Evolutionary conservation across 495 filamentous ascomycete genomes (phyloP).

Genomic region (Massariosphaeria phaeospora): DNA sequence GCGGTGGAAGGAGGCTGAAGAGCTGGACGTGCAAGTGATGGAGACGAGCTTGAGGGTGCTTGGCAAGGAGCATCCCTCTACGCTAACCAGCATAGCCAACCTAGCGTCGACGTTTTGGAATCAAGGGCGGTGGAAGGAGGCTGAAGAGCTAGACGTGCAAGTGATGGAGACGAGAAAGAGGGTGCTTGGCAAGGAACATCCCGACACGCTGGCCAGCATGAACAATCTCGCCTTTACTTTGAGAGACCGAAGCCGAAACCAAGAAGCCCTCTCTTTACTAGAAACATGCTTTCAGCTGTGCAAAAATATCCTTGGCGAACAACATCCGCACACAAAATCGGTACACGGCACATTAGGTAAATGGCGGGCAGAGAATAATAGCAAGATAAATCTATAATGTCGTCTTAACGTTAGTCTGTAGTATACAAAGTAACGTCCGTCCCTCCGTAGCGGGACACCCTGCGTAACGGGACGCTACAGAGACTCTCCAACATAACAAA

Average conservation of each 20-base stretch:
- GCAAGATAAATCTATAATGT: neutral
- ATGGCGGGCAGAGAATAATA: neutral
- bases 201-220: constrained; percentile 10
- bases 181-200: constrained; percentile 16
- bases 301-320: constrained; percentile 4
- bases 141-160: neutral
- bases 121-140: neutral
- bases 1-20: too few relatives aligned
- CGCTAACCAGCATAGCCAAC: neutral
- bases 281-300: constrained; percentile 13
- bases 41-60: too few relatives aligned
- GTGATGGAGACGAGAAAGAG: constrained; percentile 10
- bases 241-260: constrained; percentile 5
- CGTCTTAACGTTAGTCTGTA: too few relatives aligned
- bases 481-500: too few relatives aligned
- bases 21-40: too few relatives aligned
- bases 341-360: neutral
- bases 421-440: too few relatives aligned
- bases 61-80: too few relatives aligned
- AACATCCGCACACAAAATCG: constrained; percentile 8
- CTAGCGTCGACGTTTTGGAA: neutral
- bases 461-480: too few relatives aligned
- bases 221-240: constrained; percentile 6
- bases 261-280: constrained; percentile 14
- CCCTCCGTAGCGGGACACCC: too few relatives aligned